Conservation (phyloP, 768 basidiomycete genomes). For the Mycena epipterygia region DNA sequence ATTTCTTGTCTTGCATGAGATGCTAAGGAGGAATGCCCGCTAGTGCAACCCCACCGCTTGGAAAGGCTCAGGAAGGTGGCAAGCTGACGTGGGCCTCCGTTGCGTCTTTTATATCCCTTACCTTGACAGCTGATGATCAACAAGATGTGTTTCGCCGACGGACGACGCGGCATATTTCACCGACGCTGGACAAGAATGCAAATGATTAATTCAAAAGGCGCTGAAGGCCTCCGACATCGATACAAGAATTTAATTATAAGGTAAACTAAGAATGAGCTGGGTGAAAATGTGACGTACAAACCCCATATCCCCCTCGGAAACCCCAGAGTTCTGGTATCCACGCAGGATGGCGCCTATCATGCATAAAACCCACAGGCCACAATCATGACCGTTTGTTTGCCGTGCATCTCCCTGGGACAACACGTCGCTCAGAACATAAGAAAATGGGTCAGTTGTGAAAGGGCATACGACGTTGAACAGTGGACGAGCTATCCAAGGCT, state of each 20-base stretch:
- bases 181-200: no score
- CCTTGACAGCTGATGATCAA: no score
- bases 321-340: constrained; percentile 26
- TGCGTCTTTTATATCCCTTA: no score
- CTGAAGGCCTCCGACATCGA: neutral
- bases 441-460: neutral
- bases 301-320: constrained; percentile 18
- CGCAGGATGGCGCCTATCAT: constrained; percentile 35
- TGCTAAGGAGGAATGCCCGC: no score
- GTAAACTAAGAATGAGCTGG: neutral
- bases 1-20: no score
- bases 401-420: neutral
- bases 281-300: neutral
- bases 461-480: neutral
- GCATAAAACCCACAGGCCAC: constrained; percentile 37
- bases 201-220: neutral
- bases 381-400: constrained; percentile 34
- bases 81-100: no score
- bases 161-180: no score
- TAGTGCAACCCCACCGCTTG: no score
- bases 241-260: neutral
- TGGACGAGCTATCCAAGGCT: constrained; percentile 29
- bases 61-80: no score
- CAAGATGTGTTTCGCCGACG: no score
- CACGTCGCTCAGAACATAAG: neutral